Percentiles rank a stretch among this genome's conserved stretches.
These are phyloP conservation scores for Plantago rigida DNA, from an alignment of 305 asterid genomes.

Conservation along the genomic window DNA sequence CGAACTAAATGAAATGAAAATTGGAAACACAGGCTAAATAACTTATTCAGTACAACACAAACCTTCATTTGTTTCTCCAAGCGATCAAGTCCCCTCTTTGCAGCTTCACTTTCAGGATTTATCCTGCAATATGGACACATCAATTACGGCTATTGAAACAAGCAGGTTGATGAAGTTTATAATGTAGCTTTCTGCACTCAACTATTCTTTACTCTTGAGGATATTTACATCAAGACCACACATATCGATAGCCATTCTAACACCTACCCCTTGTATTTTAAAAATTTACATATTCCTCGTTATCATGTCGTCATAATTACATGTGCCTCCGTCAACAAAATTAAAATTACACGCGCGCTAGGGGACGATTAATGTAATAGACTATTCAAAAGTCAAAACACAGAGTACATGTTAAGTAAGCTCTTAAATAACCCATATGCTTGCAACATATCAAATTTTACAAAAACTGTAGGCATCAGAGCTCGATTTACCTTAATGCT, in stretches of 20 bases:
- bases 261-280: no score
- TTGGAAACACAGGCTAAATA: neutral
- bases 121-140: conserved; percentile 45
- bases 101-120: conserved; percentile 78
- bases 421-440: no score
- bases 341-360: no score
- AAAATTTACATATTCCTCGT: no score
- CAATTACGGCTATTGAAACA: neutral
- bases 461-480: neutral
- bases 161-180: neutral
- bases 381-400: no score
- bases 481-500: conserved; percentile 54
- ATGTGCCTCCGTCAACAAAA: no score
- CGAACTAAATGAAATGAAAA: neutral
- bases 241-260: no score
- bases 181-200: neutral
- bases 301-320: no score
- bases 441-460: neutral
- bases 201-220: conserved; percentile 2
- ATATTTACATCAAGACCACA: no score
- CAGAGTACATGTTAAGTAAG: no score
- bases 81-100: conserved; percentile 83
- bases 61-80: conserved; percentile 98
- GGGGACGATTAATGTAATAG: no score
- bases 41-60: conserved; percentile 20